Percentiles rank a stretch among this genome's conserved stretches.
Evolutionary conservation across 2,329 filamentous ascomycete species (phyloP).

Genomic region (Hawksworthiomyces lignivorus): DNA sequence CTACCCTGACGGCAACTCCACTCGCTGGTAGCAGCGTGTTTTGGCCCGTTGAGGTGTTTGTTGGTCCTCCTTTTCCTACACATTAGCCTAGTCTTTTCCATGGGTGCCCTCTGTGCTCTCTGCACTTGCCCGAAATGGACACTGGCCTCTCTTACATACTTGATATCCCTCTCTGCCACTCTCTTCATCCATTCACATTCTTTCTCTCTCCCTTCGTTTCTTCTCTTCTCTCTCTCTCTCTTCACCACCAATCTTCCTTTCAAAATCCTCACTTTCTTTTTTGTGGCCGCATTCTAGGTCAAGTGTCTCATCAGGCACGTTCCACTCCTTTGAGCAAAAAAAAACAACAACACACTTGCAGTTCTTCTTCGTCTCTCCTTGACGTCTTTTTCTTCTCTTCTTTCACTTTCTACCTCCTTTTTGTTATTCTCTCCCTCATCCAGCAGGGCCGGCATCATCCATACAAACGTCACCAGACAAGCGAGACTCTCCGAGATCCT

Average conservation of each 20-base stretch:
- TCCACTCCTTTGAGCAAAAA: constrained; percentile 9
- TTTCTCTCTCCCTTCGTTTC: not conserved
- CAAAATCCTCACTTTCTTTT: constrained; percentile 11
- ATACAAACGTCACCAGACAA: too few relatives aligned
- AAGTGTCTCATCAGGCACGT: constrained; percentile 13
- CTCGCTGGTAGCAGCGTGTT: too few relatives aligned
- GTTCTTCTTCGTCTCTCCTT: not conserved
- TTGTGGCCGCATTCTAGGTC: constrained; percentile 8
- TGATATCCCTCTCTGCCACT: not conserved
- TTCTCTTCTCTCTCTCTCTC: constrained; percentile 5
- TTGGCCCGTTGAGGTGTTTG: too few relatives aligned
- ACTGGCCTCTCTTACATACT: not conserved
- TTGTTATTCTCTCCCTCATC: constrained; percentile 1
- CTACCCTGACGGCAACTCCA: too few relatives aligned
- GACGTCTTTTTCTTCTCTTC: not conserved
- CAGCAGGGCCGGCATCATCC: constrained; percentile 4
- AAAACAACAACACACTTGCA: constrained; percentile 3
- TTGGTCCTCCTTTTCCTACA: too few relatives aligned
- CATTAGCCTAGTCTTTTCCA: constrained; percentile 2
- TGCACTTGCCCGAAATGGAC: too few relatives aligned
- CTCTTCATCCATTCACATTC: not conserved
- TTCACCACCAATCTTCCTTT: constrained; percentile 4
- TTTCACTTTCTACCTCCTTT: too few relatives aligned
- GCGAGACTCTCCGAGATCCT: too few relatives aligned
- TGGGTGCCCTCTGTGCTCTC: not conserved